Base-by-base conservation (phyloP, 768 basidiomycete species). In the Gloeophyllum trabeum region DNA sequence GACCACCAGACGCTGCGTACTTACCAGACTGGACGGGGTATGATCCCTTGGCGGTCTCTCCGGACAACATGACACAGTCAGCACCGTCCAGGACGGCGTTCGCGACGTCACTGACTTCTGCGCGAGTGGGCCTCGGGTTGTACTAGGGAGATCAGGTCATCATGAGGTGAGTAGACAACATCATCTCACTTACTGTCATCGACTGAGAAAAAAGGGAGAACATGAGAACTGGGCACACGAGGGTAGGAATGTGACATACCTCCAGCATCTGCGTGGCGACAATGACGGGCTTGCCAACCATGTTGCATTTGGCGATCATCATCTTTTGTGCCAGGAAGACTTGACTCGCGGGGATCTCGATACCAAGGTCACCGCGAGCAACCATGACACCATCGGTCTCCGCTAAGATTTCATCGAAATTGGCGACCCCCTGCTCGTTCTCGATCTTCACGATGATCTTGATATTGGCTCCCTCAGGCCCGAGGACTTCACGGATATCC, bases 391-490 rank as follows among this genome's bases (percentile, higher is more conserved):
- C 96, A 59, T 99, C 96, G 23, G 85, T 76, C 61, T 85, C 96
- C 54, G 74, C 80, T 54, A 99, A 63, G 55, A 99, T 99, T 64
- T 98, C 93, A 63, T 98, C 96, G 67, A 99, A 99, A 76, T 98
- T 98, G 53, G 81, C 78, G 36, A 99, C 88, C 61, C 96, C 96
- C 66, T 99, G 96, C 63, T 97, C 89, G 66, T 99, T 99, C 66
- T 99, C 96, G 51, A 99, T 98, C 67, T 99, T 99, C 67, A 94
- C 92, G 52, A 99, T 97, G 61, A 99, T 91, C 67, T 97, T 98
- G 73, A 99, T 92, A 67, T 67, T 81, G 43, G 90, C 86, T 44
- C 96, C 96, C 40, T 91, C 92, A 24, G 93, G 82, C 38, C 96
- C 96, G 50, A 99, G 81, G 48, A 93, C 88, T 39, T 78, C 72